Evolutionary conservation across 1,139 yeast genomes (phyloP).

Genomic region (Suhomyces bribrorum): DNA sequence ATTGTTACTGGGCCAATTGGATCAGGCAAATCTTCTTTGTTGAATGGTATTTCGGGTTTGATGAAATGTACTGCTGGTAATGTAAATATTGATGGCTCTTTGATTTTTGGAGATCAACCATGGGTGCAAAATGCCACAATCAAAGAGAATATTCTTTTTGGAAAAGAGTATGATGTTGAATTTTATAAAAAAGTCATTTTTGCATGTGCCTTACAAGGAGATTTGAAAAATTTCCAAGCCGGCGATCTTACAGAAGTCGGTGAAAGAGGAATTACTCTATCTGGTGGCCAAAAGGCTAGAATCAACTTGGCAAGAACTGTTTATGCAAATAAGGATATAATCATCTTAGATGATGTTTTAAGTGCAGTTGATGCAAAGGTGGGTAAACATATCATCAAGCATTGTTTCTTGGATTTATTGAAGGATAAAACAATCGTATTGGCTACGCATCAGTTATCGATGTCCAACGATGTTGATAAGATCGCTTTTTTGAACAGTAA

Average conservation of each 20-base stretch:
- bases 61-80: slow-evolving; percentile 54
- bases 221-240: slow-evolving; percentile 51
- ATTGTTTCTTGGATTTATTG: slow-evolving; percentile 63
- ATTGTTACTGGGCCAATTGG: slow-evolving; percentile 71
- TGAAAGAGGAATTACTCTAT: slow-evolving; percentile 27
- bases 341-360: slow-evolving; percentile 23
- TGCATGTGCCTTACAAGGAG: slow-evolving; percentile 74
- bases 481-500: slow-evolving; percentile 70
- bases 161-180: slow-evolving; percentile 69
- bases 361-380: slow-evolving; percentile 60
- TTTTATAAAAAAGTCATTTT: slow-evolving; percentile 53
- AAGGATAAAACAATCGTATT: slow-evolving; percentile 64
- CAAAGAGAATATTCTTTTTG: slow-evolving; percentile 73
- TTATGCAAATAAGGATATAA: slow-evolving; percentile 23
- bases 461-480: slow-evolving; percentile 67
- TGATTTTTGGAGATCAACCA: slow-evolving; percentile 52
- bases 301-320: slow-evolving; percentile 28
- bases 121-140: slow-evolving; percentile 89
- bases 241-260: slow-evolving; percentile 27
- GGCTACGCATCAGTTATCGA: slow-evolving; percentile 82
- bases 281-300: slow-evolving; percentile 29
- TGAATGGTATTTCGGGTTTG: slow-evolving; percentile 60
- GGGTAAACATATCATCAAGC: slow-evolving; percentile 75
- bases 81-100: slow-evolving; percentile 45
- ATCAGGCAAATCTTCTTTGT: slow-evolving; percentile 66